Evolutionary conservation across 768 basidiomycete genomes (phyloP), one percentile per base, ranked within the genome.

Genomic region (Russula sp.): DNA sequence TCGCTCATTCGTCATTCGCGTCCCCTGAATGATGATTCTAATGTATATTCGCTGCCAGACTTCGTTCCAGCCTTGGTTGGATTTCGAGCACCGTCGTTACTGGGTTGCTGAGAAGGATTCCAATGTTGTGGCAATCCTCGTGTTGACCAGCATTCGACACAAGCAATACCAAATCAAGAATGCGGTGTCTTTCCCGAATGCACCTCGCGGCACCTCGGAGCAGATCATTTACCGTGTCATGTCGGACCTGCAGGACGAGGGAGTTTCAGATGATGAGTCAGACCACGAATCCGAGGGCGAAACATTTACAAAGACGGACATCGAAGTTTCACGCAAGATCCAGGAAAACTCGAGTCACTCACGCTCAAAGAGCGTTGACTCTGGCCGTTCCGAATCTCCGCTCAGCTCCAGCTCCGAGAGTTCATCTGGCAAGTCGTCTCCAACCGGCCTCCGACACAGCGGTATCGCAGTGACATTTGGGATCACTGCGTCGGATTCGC

Each of bases 111-210:
- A 72, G 49, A 72, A 78, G 58, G 73, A 66, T 4, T 49, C 32
- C 29, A 62, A 80, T 75, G 69, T 77, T 25, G 73, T 82, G 5
- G 79, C 81, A 4, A 59, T 83, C 42, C 75, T 83, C 63, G 79
- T 84, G 53, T 74, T 84, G 20, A 78, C 82, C 5, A 78, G 77
- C 0, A 77, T 80, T 16, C 73, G 75, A 32, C 68, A 70, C 13
- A 71, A 74, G 22, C 71, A 77, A 45, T 83, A 80, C 71, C 78
- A 79, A 59, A 81, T 84, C 67, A 84, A 84, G 70, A 83, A 84
- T 64, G 77, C 78, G 2, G 72, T 77, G 18, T 78, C 79, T 25
- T 83, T 84, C 70, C 81, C 81, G 7, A 68, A 73, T 32, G 78
- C 83, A 0, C 80, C 81, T 0, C 78, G 78, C 59, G 83, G 82